These are phyloP conservation scores for Fomitopsis betulina DNA, from an alignment of 1,284 basidiomycete species.

Conservation along the genomic window DNA sequence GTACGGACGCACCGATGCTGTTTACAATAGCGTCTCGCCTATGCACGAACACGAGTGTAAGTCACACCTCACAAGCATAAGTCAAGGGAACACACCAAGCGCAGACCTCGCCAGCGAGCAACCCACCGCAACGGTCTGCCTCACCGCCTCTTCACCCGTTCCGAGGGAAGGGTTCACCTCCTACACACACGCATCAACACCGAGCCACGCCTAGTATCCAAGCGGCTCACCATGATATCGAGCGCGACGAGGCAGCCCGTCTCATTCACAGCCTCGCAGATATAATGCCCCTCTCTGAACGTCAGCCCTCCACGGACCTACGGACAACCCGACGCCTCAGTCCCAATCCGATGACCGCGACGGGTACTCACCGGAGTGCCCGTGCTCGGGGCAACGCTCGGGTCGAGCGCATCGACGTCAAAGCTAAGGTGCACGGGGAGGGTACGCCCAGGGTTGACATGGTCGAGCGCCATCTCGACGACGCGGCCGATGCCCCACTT, in stretches of 20 bases:
- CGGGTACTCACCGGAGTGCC: conserved; percentile 73
- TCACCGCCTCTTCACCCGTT: conserved; percentile 62
- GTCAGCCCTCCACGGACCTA: conserved; percentile 92
- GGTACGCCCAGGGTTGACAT: conserved; percentile 83
- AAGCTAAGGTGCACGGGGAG: conserved; percentile 94
- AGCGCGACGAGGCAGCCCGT: conserved; percentile 90
- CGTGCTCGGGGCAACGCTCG: conserved; percentile 92
- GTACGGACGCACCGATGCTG: neutral
- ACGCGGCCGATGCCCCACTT: conserved; percentile 94
- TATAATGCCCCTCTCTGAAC: conserved; percentile 97
- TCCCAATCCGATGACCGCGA: neutral
- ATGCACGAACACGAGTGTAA: neutral
- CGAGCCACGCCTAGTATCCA: neutral
- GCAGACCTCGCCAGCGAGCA: conserved; percentile 91
- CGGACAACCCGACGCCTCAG: neutral
- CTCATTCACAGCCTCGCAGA: conserved; percentile 92
- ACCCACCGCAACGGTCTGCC: conserved; percentile 91
- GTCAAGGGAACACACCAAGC: conserved; percentile 50
- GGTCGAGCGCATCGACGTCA: conserved; percentile 95
- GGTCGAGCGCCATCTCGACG: conserved; percentile 92
- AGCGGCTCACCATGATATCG: conserved; percentile 74
- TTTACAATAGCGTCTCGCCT: neutral
- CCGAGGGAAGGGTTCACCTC: conserved; percentile 93
- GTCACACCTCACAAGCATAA: neutral
- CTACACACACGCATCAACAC: conserved; percentile 33